Base-by-base conservation (phyloP, 345 rosid genomes). In the Raphanus raphanistrum region DNA sequence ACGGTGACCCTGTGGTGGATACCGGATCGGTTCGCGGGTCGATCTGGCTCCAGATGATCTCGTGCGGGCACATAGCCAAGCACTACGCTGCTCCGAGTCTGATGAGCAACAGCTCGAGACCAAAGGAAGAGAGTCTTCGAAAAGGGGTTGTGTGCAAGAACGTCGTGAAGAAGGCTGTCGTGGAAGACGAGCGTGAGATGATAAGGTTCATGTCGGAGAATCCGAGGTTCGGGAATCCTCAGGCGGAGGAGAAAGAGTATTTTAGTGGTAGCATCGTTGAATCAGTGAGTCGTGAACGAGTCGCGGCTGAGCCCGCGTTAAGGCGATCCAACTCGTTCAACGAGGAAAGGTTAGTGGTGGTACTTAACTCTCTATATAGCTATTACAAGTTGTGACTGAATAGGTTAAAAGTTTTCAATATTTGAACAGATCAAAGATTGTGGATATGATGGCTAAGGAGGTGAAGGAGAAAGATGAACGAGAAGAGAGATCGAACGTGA, bases 211-310 rank as follows among this genome's bases (percentile, higher is more conserved):
- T 94, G 93, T 88, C 97, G 35, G 98, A 94, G 87, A 92, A 94
- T 82, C 98, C 97, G 5, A 90, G 98, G 88, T 90, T 94, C 32
- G 94, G 97, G 21, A 92, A 88, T 82, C 63, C 84, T 11, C 98
- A 92, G 63, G 76, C 84, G 12, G 87, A 89, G 80, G 98, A 92
- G 63, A 94, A 92, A 61, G 93, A 94, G 84, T 92, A 90, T 76
- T 94, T 92, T 32, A 92, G 94, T 50, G 97, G 98, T 13, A 94
- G 97, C 82, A 92, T 94, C 27, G 84, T 92, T 0, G 93, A 92
- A 73, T 70, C 96, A 0, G 84, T 84, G 85, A 85, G 83, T 50
- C 77, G 83, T 0, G 86, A 83, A 25, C 90, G 84, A 74, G 84
- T 58, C 55, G 76, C 45, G 48, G 60, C 72, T 6, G 87, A 77